These are phyloP conservation scores for Phytophthora syringae DNA, from an alignment of 352 stramenopile genomes.

Conservation along the genomic window DNA sequence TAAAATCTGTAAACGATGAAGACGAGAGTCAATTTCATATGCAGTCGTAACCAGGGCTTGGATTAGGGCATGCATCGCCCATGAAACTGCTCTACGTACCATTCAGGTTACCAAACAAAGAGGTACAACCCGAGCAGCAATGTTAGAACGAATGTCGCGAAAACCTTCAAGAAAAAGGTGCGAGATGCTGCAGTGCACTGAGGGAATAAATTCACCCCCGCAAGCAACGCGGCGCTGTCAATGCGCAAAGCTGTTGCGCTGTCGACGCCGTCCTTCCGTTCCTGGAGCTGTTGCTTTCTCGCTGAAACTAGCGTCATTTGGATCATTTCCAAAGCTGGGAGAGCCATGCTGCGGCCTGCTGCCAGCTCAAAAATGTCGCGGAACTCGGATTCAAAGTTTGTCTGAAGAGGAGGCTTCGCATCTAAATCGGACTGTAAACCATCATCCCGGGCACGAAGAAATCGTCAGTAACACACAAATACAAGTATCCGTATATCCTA, in stretches of 20 bases:
- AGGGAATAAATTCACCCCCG: conserved; percentile 51
- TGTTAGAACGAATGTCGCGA: conserved; percentile 69
- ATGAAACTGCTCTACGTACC: background rate
- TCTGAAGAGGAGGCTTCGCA: conserved; percentile 40
- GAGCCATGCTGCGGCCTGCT: conserved; percentile 38
- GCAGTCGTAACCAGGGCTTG: too few relatives aligned
- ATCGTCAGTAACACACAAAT: conserved; percentile 7
- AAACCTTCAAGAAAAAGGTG: conserved; percentile 73
- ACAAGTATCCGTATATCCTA: background rate
- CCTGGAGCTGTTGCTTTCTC: conserved; percentile 28
- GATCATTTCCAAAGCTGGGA: conserved; percentile 61
- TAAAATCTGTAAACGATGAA: conserved; percentile 2
- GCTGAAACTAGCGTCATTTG: conserved; percentile 44
- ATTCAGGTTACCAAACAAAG: conserved; percentile 33
- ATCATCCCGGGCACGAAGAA: background rate
- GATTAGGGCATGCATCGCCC: too few relatives aligned
- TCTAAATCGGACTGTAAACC: conserved; percentile 51
- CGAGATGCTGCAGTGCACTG: conserved; percentile 56
- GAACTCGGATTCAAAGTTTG: conserved; percentile 72
- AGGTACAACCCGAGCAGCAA: conserved; percentile 63
- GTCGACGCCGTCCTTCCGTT: conserved; percentile 22
- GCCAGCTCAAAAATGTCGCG: conserved; percentile 82
- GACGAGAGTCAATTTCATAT: background rate
- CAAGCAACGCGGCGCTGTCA: conserved; percentile 51
- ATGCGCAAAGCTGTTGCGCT: conserved; percentile 39